These are phyloP conservation scores for Clonostachys rosea DNA, from an alignment of 2,329 filamentous ascomycete species.

Conservation along the genomic window DNA sequence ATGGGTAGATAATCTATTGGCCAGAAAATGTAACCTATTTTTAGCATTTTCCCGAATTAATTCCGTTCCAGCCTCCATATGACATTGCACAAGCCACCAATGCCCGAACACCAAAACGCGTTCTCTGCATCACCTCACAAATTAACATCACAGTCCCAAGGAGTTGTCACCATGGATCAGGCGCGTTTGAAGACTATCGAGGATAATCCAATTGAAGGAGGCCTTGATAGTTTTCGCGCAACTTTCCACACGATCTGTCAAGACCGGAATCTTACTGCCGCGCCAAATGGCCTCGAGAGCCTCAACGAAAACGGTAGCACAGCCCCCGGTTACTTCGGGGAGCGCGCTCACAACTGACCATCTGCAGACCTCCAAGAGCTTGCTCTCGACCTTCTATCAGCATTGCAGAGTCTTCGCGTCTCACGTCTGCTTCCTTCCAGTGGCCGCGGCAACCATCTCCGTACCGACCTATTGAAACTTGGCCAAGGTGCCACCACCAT, in stretches of 20 bases:
- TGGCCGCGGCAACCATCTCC: not conserved
- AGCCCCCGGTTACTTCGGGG: no score
- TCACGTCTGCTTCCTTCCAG: not conserved
- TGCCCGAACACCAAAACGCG: no score
- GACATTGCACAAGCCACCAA: no score
- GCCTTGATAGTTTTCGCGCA: conserved; percentile 15
- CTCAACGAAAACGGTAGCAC: not conserved
- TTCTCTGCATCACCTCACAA: no score
- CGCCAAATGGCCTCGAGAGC: not conserved
- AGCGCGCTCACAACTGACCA: no score
- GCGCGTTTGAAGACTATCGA: conserved; percentile 13
- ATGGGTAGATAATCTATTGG: no score
- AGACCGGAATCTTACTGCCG: not conserved
- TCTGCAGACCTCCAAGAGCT: not conserved
- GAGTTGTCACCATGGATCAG: not conserved
- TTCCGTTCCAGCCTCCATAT: no score
- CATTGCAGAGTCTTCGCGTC: not conserved
- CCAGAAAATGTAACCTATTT: no score
- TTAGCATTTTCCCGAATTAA: no score
- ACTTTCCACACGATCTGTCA: conserved; percentile 7
- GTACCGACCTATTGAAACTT: not conserved
- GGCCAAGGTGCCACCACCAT: no score
- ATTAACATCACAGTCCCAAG: no score
- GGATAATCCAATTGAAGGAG: conserved; percentile 17
- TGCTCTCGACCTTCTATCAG: not conserved